A percentile compares a stretch with the other conserved stretches of the same genome.
Conservation (phyloP, 495 filamentous ascomycete species). For the Endocarpon pusillum region DNA sequence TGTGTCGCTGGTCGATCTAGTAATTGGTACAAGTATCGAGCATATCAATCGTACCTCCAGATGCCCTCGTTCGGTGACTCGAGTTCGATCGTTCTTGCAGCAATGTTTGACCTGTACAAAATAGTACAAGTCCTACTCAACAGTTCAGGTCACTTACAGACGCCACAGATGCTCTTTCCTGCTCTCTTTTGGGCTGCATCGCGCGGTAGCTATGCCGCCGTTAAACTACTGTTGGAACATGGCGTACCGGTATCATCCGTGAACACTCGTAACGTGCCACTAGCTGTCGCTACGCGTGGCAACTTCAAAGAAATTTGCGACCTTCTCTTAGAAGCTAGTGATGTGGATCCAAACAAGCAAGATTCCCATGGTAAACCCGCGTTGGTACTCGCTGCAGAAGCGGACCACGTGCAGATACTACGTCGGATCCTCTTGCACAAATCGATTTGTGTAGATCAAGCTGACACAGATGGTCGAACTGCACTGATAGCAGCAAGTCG, state of each 20-base stretch:
- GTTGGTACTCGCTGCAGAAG: not conserved
- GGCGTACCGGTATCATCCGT: not conserved
- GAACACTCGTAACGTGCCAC: not conserved
- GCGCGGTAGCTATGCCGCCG: not conserved
- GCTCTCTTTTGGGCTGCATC: not conserved
- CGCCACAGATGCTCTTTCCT: not conserved
- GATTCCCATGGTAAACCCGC: not conserved
- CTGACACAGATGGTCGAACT: not conserved
- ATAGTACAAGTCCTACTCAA: not conserved
- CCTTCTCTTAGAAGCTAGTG: not conserved
- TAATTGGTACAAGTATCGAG: not conserved
- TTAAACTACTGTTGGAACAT: not conserved
- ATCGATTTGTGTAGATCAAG: not conserved
- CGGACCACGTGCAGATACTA: not conserved
- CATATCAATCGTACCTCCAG: not conserved
- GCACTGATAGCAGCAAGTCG: not conserved
- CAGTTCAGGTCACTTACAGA: not conserved
- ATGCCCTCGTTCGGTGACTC: not conserved
- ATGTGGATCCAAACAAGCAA: not conserved
- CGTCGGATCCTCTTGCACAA: not conserved
- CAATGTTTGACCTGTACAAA: not conserved
- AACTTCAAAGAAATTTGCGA: not conserved
- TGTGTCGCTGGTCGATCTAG: not conserved
- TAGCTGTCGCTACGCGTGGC: not conserved
- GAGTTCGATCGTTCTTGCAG: not conserved